phyloP scores from a whole-genome alignment of 78 protist species.

The Diacronema lutheri region DNA sequence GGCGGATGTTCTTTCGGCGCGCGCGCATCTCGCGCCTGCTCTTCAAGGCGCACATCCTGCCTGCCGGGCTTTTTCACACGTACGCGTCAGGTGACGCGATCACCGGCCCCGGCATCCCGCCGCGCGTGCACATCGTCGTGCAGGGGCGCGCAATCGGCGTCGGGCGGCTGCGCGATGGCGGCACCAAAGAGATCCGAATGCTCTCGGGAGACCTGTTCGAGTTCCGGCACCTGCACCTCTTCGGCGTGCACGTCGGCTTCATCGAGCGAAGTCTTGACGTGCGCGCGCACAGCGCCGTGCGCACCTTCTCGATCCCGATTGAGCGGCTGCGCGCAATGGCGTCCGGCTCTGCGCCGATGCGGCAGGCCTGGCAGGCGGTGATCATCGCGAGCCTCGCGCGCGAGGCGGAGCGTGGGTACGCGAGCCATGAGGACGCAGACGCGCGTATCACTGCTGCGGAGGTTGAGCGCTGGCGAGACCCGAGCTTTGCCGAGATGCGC shows the following conservation, averaged over 20 bases:
- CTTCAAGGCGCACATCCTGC: neutral
- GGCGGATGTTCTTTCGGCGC: slow-evolving; percentile 21
- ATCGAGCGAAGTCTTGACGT: neutral
- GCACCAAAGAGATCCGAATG: neutral
- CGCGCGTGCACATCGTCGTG: neutral
- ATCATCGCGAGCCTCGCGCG: too few relatives aligned
- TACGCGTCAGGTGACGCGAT: neutral
- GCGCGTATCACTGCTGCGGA: too few relatives aligned
- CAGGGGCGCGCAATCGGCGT: neutral
- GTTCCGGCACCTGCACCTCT: neutral
- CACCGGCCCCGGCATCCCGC: neutral
- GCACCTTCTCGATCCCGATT: neutral
- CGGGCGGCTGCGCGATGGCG: neutral
- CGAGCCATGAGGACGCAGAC: too few relatives aligned
- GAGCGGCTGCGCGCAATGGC: too few relatives aligned
- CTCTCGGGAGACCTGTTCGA: slow-evolving; percentile 9
- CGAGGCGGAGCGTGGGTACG: too few relatives aligned
- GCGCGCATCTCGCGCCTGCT: neutral
- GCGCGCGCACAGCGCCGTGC: neutral
- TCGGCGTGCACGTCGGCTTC: slow-evolving; percentile 3
- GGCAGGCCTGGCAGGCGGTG: too few relatives aligned
- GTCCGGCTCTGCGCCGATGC: too few relatives aligned
- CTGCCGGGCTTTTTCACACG: neutral
- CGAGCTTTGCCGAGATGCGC: too few relatives aligned
- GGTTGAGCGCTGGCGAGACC: too few relatives aligned